Evolutionary conservation across 2,329 filamentous ascomycete species (phyloP), one percentile per base, ranked within the genome.

Genomic region (Colletotrichum siamense): DNA sequence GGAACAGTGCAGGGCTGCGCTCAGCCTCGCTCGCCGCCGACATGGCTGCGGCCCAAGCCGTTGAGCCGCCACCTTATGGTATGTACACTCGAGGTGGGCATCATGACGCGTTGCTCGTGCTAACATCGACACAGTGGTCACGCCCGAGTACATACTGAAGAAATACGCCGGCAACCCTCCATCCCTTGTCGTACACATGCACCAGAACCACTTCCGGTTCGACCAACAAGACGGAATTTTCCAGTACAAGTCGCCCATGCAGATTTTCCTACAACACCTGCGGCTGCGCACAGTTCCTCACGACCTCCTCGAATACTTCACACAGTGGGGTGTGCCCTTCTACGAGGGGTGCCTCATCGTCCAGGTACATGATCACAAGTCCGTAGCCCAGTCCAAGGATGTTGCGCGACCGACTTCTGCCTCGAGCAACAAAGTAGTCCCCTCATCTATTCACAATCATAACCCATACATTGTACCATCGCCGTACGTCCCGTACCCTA

Each of bases 281-380:
- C 91, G 91, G 79, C 88, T 87, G 57, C 92, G 94, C 73, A 98
- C 95, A 0, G 89, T 99, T 44, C 97, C 97, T 1, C 96, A 98
- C 84, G 96, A 98, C 80, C 92, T 99, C 82, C 87, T 99, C 13
- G 92, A 94, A 64, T 94, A 96, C 79, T 91, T 99, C 71, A 89
- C 93, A 32, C 89, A 92, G 64, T 89, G 89, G 22, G 92, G 92
- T 24, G 94, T 98, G 16, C 89, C 90, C 12, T 99, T 98, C 82
- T 99, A 99, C 83, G 96, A 99, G 84, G 96, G 95, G 36, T 98
- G 96, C 82, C 90, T 99, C 73, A 99, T 99, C 79, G 96, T 99
- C 44, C 94, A 98, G 84, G 88, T 99, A n/a, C 92, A 98, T 81
- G 95, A 99, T 83, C 95, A 98, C 86, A 95, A 94, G 81, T 92